These are phyloP conservation scores for Singerocomus inundabilis DNA, from an alignment of 1,284 basidiomycete genomes.

Conservation along the genomic window DNA sequence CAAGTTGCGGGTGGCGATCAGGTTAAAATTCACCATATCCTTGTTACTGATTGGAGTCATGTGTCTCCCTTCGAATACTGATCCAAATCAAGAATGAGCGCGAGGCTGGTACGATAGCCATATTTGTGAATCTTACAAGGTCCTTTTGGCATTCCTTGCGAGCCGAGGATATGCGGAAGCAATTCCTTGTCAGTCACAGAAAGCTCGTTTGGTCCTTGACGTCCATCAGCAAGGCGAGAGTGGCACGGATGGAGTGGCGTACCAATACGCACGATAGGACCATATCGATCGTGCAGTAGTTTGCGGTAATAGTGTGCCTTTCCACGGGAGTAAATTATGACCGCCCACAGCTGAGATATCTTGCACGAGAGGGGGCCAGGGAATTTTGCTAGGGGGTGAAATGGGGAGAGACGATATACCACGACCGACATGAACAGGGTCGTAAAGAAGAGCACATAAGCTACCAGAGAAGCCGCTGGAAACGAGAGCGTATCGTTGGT, in stretches of 20 bases:
- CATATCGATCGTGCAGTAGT: constrained; percentile 26
- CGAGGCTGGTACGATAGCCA: neutral
- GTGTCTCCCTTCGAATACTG: constrained; percentile 23
- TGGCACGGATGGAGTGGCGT: neutral
- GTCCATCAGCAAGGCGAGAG: constrained; percentile 4
- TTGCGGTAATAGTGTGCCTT: constrained; percentile 24
- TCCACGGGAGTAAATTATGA: constrained; percentile 15
- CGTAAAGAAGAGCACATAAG: constrained; percentile 20
- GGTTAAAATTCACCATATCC: constrained; percentile 11
- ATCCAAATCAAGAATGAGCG: constrained; percentile 3
- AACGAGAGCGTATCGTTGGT: constrained; percentile 9
- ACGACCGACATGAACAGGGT: constrained; percentile 25
- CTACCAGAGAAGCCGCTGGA: constrained; percentile 1
- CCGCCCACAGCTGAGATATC: constrained; percentile 26
- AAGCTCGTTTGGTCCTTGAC: constrained; percentile 29
- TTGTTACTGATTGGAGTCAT: constrained; percentile 17
- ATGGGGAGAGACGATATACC: constrained; percentile 35
- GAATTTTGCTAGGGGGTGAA: constrained; percentile 35
- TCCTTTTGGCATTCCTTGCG: constrained; percentile 30
- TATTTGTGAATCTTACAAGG: constrained; percentile 18
- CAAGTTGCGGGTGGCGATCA: constrained; percentile 36
- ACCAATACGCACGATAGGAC: constrained; percentile 31
- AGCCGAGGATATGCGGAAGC: constrained; percentile 22
- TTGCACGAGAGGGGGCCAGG: constrained; percentile 34
- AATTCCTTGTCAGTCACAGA: constrained; percentile 27